Percentiles rank a stretch among this genome's conserved stretches.
Conservation (phyloP, 164 flowering plant species). For the Macadamia tetraphylla region DNA sequence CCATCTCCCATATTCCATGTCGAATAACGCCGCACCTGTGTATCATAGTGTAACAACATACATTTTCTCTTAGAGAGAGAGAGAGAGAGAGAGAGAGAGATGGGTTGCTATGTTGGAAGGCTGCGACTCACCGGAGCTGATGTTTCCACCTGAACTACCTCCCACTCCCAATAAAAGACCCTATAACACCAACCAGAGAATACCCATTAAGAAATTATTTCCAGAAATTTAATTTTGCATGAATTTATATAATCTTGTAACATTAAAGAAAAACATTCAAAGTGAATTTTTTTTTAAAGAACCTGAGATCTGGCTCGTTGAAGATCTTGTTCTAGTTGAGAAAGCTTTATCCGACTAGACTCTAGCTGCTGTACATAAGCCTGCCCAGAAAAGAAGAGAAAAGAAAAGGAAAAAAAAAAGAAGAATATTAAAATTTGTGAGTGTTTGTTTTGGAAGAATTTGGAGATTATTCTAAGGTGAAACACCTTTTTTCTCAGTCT, state of each 20-base stretch:
- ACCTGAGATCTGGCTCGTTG: conserved; percentile 94
- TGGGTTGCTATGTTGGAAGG: neutral
- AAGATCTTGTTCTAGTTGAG: conserved; percentile 90
- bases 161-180: conserved; percentile 67
- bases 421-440: neutral
- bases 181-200: conserved; percentile 20
- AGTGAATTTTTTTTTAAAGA: neutral
- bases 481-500: conserved; percentile 85
- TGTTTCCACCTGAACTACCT: conserved; percentile 44
- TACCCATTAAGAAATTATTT: neutral
- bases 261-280: too few relatives aligned
- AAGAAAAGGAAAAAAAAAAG: neutral
- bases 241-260: neutral
- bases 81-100: too few relatives aligned
- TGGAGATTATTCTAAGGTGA: conserved; percentile 6
- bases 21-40: conserved; percentile 85
- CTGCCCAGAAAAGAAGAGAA: conserved; percentile 28
- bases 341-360: conserved; percentile 78
- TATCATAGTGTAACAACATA: too few relatives aligned
- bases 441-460: neutral
- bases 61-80: neutral
- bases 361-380: conserved; percentile 98
- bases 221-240: neutral
- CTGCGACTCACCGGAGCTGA: conserved; percentile 58
- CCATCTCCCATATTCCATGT: conserved; percentile 96